Percentiles rank a stretch among this genome's conserved stretches.
phyloP scores from a whole-genome alignment of 345 rosid genomes.

The Physaria fendleri region DNA sequence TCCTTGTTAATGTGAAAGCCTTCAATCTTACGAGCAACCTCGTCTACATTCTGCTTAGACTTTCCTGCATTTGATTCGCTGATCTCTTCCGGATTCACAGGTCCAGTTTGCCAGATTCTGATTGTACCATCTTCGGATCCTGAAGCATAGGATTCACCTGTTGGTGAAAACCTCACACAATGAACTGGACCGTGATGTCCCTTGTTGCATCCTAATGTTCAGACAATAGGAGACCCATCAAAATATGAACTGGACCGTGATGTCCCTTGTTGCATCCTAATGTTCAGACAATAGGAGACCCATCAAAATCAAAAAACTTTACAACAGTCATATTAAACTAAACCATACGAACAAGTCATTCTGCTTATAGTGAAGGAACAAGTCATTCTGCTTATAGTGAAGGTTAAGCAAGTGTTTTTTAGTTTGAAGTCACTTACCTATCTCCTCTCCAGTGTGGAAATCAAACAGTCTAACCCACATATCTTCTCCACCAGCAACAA shows the following conservation, averaged over 20 bases:
- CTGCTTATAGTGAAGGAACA: neutral
- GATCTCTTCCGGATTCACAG: constrained; percentile 30
- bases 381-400: neutral
- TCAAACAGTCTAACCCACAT: constrained; percentile 80
- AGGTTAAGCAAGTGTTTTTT: neutral
- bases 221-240: neutral
- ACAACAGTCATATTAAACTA: neutral
- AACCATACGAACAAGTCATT: neutral
- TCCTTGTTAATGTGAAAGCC: constrained; percentile 33
- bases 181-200: constrained; percentile 98
- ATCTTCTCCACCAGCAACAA: constrained; percentile 86
- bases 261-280: constrained; percentile 94
- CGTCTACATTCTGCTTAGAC: constrained; percentile 27
- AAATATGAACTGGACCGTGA: constrained; percentile 92
- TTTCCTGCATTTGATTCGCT: constrained; percentile 5
- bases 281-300: neutral
- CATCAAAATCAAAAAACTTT: neutral
- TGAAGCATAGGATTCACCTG: constrained; percentile 87
- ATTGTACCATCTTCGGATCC: constrained; percentile 90
- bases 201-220: constrained; percentile 69
- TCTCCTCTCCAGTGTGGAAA: constrained; percentile 78
- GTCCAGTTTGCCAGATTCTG: constrained; percentile 49
- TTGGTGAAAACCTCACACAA: constrained; percentile 81
- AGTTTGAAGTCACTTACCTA: constrained; percentile 24
- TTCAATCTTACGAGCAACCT: constrained; percentile 32